Percentiles rank a stretch among this genome's conserved stretches.
phyloP scores from a whole-genome alignment of 2,329 filamentous ascomycete species.

The Clonostachys chloroleuca region DNA sequence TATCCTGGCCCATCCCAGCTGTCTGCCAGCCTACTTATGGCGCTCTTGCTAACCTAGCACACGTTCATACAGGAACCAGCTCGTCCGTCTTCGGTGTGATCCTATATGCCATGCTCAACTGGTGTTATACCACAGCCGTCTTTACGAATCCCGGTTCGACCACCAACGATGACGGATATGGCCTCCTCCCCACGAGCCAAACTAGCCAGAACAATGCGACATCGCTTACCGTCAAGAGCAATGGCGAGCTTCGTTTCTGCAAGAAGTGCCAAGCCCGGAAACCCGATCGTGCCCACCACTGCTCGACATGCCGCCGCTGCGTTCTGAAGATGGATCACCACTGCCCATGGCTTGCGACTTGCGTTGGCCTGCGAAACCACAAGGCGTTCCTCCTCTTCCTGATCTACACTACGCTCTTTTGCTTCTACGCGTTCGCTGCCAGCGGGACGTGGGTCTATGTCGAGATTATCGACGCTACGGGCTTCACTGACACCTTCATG shows the following conservation, averaged over 20 bases:
- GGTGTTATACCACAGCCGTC: slow-evolving; percentile 87
- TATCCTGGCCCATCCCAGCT: background rate
- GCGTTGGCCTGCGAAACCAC: slow-evolving; percentile 90
- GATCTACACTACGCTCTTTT: slow-evolving; percentile 83
- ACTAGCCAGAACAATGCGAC: slow-evolving; percentile 58
- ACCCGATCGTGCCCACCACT: slow-evolving; percentile 94
- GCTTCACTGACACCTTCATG: slow-evolving; percentile 71
- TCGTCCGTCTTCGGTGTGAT: slow-evolving; percentile 61
- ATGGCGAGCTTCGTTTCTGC: slow-evolving; percentile 83
- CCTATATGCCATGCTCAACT: slow-evolving; percentile 77
- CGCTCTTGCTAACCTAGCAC: too few species aligned
- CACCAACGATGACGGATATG: slow-evolving; percentile 65
- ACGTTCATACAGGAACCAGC: slow-evolving; percentile 34
- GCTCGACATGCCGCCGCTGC: slow-evolving; percentile 88
- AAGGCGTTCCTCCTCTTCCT: slow-evolving; percentile 93
- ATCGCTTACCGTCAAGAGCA: slow-evolving; percentile 88
- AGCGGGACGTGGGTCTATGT: slow-evolving; percentile 79
- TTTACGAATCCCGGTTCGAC: slow-evolving; percentile 84
- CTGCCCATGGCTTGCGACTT: slow-evolving; percentile 96
- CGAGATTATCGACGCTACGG: slow-evolving; percentile 68
- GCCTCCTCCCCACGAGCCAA: slow-evolving; percentile 64
- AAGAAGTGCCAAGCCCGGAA: slow-evolving; percentile 96
- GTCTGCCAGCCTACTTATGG: too few species aligned
- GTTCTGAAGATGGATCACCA: slow-evolving; percentile 99
- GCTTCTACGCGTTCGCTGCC: slow-evolving; percentile 74